Base-by-base conservation (phyloP, 257 asterid species). In the Haberlea rhodopensis region DNA sequence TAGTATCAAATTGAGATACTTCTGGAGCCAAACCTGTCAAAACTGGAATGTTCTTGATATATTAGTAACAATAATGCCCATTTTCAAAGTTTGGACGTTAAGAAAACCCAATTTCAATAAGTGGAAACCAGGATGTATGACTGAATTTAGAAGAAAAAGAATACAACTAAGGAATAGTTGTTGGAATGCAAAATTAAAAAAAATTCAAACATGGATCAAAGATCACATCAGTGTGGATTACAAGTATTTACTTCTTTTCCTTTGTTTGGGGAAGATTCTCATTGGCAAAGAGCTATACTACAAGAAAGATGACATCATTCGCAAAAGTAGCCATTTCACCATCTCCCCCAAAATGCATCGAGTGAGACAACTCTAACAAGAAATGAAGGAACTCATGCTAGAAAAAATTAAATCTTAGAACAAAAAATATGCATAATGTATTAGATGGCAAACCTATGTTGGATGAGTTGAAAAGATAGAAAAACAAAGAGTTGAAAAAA, bases 11-110 rank as follows among this genome's bases (percentile, higher is more conserved):
- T 32, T 84, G 89, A 0, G 89, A 70, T 68, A 89, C 96, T 72
- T 85, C 95, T n/a, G 77, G 75, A 71, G 87, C 89, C 70, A 71
- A 64, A 37, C 86, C 88, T 79, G 87, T 88, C 95, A 90, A 87
- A 62, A 62, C 87, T 85, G 81, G 61, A 76, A n/a, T 69, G 22
- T 15, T 40, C 3, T 26, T 16, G 4, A 48, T 45, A 8, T 37
- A 62, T 71, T 64, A 68, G 70, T n/a, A 18, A 40, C 45, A 40
- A 13, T 13, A 0, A n/a, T 31, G 48, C 28, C 26, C 27, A 11
- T 15, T 1, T 24, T 25, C 23, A 22, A 15, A 13, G 48, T 40
- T 2, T 3, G 48, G 31, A 61, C 28, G 4, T 13, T 1, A 3
- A 40, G 18, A 40, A 40, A 40, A 13, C 48, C 4, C 18, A 40